Percentiles rank a stretch among this genome's conserved stretches.
These are phyloP conservation scores for Myochromella boudieri DNA, from an alignment of 768 basidiomycete genomes.

Conservation along the genomic window DNA sequence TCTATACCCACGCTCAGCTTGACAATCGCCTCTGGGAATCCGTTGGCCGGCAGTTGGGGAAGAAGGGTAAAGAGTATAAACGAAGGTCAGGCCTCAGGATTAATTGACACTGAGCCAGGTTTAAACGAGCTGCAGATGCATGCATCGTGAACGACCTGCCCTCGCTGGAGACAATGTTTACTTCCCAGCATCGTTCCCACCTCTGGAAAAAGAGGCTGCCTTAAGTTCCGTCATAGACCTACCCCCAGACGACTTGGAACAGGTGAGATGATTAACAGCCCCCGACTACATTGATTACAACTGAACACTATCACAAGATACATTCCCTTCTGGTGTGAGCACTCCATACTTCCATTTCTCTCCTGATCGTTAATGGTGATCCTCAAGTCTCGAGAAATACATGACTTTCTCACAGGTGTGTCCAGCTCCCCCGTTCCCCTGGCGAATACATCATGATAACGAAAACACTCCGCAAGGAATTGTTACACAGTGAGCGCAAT, in stretches of 20 bases:
- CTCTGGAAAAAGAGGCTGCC: slow-evolving; percentile 23
- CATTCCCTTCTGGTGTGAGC: slow-evolving; percentile 61
- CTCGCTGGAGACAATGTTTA: slow-evolving; percentile 41
- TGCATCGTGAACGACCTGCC: slow-evolving; percentile 35
- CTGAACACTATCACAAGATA: slow-evolving; percentile 34
- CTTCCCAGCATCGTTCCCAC: slow-evolving; percentile 53
- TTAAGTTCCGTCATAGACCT: slow-evolving; percentile 29
- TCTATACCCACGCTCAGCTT: slow-evolving; percentile 37
- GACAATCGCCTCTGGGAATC: slow-evolving; percentile 38
- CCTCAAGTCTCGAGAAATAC: slow-evolving; percentile 44
- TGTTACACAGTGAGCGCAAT: slow-evolving; percentile 34
- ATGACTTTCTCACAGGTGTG: slow-evolving; percentile 40
- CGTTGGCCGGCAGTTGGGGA: slow-evolving; percentile 33
- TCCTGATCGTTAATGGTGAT: slow-evolving; percentile 4
- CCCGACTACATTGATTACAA: neutral
- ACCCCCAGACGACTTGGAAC: slow-evolving; percentile 44
- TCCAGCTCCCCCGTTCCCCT: neutral
- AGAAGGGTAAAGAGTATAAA: slow-evolving; percentile 50
- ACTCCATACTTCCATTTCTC: neutral
- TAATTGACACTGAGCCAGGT: no score
- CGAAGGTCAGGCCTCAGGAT: slow-evolving; percentile 40
- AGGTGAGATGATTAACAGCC: slow-evolving; percentile 31
- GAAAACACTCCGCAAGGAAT: slow-evolving; percentile 22
- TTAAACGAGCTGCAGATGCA: slow-evolving; percentile 41
- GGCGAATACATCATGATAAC: neutral